phyloP scores from a whole-genome alignment of 1,284 basidiomycete genomes.

The Sporisorium graminicola region DNA sequence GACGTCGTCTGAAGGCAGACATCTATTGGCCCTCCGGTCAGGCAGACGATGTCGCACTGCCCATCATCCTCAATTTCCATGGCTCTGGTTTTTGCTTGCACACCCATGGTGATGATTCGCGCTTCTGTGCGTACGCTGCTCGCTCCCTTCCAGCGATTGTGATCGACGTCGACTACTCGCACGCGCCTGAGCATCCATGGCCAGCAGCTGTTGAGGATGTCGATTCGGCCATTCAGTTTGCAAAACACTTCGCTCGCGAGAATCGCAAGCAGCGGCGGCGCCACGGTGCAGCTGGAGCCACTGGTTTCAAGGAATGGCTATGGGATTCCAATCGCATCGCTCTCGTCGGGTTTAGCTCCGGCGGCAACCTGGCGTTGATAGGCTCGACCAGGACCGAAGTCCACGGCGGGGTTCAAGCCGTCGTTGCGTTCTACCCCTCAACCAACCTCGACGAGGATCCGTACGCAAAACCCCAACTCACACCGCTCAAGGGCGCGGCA shows the following conservation, averaged over 20 bases:
- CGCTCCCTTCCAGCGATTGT: conserved; percentile 70
- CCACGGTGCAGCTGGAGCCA: conserved; percentile 30
- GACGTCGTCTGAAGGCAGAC: conserved; percentile 42
- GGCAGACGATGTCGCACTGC: conserved; percentile 31
- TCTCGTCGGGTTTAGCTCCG: conserved; percentile 52
- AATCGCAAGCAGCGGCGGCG: conserved; percentile 32
- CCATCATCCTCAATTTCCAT: conserved; percentile 54
- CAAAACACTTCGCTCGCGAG: conserved; percentile 30
- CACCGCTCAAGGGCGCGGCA: conserved; percentile 33
- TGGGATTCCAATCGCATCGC: conserved; percentile 49
- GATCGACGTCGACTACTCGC: conserved; percentile 79
- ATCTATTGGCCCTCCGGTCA: conserved; percentile 35
- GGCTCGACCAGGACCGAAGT: conserved; percentile 21
- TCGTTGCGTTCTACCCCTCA: conserved; percentile 54
- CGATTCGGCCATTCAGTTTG: conserved; percentile 78
- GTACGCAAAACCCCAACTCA: conserved; percentile 46
- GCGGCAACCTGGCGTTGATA: conserved; percentile 51
- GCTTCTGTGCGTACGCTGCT: conserved; percentile 45
- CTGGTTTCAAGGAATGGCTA: conserved; percentile 39
- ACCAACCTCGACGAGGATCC: conserved; percentile 55
- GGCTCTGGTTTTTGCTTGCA: conserved; percentile 55
- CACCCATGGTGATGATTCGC: conserved; percentile 42
- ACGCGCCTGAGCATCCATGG: conserved; percentile 80
- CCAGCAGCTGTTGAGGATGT: conserved; percentile 82
- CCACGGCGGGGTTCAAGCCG: conserved; percentile 40